Conservation (phyloP, 441 rosid genomes). For the Adansonia rubrostipa region DNA sequence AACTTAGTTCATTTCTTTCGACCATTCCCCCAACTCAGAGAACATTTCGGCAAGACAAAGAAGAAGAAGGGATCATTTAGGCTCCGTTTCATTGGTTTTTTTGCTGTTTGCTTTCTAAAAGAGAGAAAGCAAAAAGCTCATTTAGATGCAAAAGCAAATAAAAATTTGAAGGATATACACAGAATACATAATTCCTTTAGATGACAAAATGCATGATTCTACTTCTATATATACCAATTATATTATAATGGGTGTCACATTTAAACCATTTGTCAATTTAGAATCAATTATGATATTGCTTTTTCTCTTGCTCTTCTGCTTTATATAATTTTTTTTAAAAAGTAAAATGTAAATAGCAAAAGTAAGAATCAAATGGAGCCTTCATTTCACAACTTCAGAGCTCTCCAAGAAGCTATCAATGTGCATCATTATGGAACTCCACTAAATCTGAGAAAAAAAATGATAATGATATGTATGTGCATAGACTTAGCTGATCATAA, state of each 20-base stretch:
- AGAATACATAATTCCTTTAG: not conserved
- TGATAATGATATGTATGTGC: not conserved
- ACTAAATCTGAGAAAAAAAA: not conserved
- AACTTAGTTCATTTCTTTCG: not conserved
- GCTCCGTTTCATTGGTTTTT: not conserved
- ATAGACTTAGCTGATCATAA: not conserved
- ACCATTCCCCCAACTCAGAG: not conserved
- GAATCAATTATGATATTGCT: constrained; percentile 12
- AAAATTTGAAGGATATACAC: not conserved
- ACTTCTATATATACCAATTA: not conserved
- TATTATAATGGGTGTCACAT: constrained; percentile 5
- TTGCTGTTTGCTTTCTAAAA: not conserved
- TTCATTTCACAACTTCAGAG: not conserved
- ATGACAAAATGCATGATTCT: constrained; percentile 6
- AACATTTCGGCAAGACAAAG: not conserved
- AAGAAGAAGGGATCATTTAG: not conserved
- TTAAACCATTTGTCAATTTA: not conserved
- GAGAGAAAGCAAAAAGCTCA: not conserved
- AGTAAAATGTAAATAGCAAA: not conserved
- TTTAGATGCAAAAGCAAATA: constrained; percentile 3
- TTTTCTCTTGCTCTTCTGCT: not conserved
- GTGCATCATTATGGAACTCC: not conserved
- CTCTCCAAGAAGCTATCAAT: not conserved
- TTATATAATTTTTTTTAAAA: not conserved
- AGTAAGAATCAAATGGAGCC: not conserved